phyloP scores from a whole-genome alignment of 805 yeast species.

The Ogataea methylovora region DNA sequence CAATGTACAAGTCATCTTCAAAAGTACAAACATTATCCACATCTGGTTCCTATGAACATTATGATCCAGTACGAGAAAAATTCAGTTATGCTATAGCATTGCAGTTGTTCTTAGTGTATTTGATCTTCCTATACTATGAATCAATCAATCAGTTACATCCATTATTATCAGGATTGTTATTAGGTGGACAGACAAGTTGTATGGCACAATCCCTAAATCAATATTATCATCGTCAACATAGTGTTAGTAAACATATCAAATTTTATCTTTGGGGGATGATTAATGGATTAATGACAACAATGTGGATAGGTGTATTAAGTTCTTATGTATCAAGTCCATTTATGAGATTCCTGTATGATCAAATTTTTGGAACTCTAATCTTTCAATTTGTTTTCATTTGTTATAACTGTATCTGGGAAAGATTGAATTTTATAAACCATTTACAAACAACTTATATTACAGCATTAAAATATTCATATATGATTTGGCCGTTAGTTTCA shows the following conservation, averaged over 20 bases:
- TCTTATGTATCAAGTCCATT: conserved; percentile 26
- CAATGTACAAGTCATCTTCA: neutral
- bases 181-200: conserved; percentile 21
- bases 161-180: conserved; percentile 15
- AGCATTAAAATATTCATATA: conserved; percentile 43
- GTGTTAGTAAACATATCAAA: conserved; percentile 28
- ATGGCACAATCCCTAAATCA: conserved; percentile 24
- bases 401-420: conserved; percentile 50
- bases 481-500: conserved; percentile 56
- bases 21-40: neutral
- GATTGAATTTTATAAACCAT: conserved; percentile 25
- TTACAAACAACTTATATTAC: conserved; percentile 33
- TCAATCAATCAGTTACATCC: conserved; percentile 16
- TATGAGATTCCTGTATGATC: conserved; percentile 43
- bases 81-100: conserved; percentile 17
- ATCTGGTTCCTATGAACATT: conserved; percentile 1
- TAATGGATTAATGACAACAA: conserved; percentile 44
- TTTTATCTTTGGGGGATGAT: conserved; percentile 54
- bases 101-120: conserved; percentile 15
- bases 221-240: conserved; percentile 15
- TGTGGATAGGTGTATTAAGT: conserved; percentile 48
- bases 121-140: conserved; percentile 19
- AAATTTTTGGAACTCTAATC: conserved; percentile 43
- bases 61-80: conserved; percentile 14
- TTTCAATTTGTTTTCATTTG: conserved; percentile 47